phyloP scores from a whole-genome alignment of 257 asterid species.

The Solanum rostratum region DNA sequence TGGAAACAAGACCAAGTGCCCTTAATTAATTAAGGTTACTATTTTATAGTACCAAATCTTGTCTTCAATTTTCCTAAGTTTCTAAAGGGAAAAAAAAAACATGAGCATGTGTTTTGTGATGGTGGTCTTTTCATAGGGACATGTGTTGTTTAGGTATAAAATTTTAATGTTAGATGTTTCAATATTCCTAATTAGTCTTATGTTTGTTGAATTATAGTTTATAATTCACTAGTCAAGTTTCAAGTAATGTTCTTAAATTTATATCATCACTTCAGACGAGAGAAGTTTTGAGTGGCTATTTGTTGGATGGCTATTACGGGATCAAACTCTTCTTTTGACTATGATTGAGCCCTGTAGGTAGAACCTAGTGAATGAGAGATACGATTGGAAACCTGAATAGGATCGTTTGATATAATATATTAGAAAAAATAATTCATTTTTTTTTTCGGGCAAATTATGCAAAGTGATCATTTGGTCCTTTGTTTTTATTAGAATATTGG shows the following conservation, averaged over 20 bases:
- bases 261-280: no score
- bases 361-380: no score
- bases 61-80: background rate
- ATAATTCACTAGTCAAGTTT: background rate
- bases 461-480: no score
- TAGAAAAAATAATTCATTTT: no score
- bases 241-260: background rate
- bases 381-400: no score
- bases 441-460: no score
- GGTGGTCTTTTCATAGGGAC: background rate
- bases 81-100: fast-evolving
- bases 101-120: background rate
- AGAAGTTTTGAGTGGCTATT: background rate
- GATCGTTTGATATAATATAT: no score
- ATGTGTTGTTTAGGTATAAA: background rate
- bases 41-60: background rate
- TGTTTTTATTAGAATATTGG: no score
- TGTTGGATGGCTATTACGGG: no score
- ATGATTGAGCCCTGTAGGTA: no score
- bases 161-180: background rate
- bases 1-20: conserved; percentile 55
- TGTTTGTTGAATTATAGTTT: background rate
- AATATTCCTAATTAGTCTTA: background rate
- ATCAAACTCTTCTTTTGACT: no score
- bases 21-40: conserved; percentile 8